Evolutionary conservation across 73 alveolate genomes (phyloP).

Genomic region (Durusdinium trenchii): DNA sequence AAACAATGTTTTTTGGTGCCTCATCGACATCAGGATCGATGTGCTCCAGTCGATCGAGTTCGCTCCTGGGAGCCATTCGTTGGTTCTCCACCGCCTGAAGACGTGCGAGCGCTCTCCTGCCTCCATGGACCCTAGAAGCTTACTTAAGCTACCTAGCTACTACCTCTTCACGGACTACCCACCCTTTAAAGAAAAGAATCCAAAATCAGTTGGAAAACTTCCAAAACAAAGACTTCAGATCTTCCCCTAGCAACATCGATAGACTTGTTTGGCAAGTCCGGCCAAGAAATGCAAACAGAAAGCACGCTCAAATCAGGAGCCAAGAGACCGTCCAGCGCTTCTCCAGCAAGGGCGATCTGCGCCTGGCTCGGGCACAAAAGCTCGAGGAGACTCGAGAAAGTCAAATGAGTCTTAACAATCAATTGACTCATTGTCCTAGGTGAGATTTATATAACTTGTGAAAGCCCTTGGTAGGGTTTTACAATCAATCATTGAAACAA

Average conservation of each 20-base stretch:
- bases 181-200: neutral
- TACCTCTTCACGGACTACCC: neutral
- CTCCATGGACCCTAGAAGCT: neutral
- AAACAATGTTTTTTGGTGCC: no score
- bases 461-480: neutral
- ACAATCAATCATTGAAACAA: neutral
- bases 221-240: no score
- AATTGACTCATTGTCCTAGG: neutral
- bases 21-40: constrained; percentile 89
- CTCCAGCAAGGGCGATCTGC: constrained; percentile 68
- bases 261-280: no score
- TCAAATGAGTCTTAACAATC: neutral
- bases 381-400: no score
- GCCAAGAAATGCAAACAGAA: no score
- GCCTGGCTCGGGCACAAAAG: constrained; percentile 50
- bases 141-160: neutral
- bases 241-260: neutral
- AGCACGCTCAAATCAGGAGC: no score
- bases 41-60: constrained; percentile 60
- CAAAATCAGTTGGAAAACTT: neutral
- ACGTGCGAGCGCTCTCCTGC: neutral
- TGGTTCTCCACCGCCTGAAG: constrained; percentile 42
- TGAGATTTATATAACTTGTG: neutral
- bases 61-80: constrained; percentile 66
- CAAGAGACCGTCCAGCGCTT: constrained; percentile 88